Evolutionary conservation across 208 protist species (phyloP), one percentile per base, ranked within the genome.

Genomic region (Crithidia bombi): DNA sequence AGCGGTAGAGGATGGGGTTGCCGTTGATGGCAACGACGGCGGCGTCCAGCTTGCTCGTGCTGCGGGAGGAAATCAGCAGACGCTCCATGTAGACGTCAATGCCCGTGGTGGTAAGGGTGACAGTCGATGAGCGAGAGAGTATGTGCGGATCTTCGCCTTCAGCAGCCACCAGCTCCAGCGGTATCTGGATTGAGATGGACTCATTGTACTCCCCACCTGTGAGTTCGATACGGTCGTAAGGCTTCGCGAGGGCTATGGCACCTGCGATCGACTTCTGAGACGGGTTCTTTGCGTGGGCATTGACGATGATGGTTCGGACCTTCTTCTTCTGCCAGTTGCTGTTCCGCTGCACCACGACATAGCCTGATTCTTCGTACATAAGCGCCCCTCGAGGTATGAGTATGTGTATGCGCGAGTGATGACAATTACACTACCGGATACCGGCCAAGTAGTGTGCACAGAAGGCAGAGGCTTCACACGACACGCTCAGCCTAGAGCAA

Each of bases 241-340:
- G 88, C 55, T 90, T 89, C 10, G 86, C 91, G n/a, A 90, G 71
- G 19, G 78, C 66, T 17, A 96, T 65, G 44, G 89, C 91, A 30
- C 69, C 71, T 0, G 69, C 55, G 65, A 96, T 90, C 50, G 79
- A 89, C 32, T 85, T 80, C 15, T 86, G 72, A 12, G 75, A 69
- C 1, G 79, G 46, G 15, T 67, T 75, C 51, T 89, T 90, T 51
- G 86, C 75, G 65, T 84, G 85, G 9, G 82, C 63, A 46, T 93
- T 96, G 39, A 96, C 91, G 19, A 93, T 52, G 47, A 93, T 90
- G 3, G 91, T 93, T 14, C 88, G 86, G 1, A 96, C 91, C 44
- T 88, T 93, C 57, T 92, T 93, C 36, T 92, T 93, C 56, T 94
- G 89, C 91, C 91, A 96, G 39, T 59, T 55, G 65, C 89, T 94